Percentiles rank a stretch among this genome's conserved stretches.
Conservation (phyloP, 2,329 filamentous ascomycete genomes). For the Didymellaceae sp. region DNA sequence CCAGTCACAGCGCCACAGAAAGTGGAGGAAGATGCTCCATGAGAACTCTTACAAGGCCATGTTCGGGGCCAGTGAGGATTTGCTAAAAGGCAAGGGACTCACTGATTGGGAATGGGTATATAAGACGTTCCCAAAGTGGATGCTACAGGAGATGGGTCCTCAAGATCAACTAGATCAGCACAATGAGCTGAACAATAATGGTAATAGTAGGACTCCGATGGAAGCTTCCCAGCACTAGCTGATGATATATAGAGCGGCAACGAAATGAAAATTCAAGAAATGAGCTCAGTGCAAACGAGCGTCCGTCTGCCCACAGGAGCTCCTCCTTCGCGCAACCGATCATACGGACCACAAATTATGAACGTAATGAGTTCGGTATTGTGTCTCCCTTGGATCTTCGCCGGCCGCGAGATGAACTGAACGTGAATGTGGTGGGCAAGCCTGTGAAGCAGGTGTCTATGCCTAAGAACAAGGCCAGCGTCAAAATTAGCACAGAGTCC, state of each 20-base stretch:
- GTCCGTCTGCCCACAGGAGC: constrained; percentile 2
- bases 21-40: constrained; percentile 43
- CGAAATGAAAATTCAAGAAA: constrained; percentile 1
- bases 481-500: not conserved
- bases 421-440: constrained; percentile 11
- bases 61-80: constrained; percentile 51
- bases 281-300: not conserved
- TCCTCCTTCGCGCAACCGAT: constrained; percentile 24
- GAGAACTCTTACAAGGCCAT: constrained; percentile 53
- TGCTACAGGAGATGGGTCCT: constrained; percentile 36
- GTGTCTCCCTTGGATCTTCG: constrained; percentile 43
- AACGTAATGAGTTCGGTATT: constrained; percentile 29
- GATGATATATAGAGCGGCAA: not conserved
- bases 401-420: constrained; percentile 29
- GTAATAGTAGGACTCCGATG: not conserved
- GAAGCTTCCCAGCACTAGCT: too few relatives aligned
- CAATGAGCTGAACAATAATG: not conserved
- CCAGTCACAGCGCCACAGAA: constrained; percentile 35
- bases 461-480: not conserved
- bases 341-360: constrained; percentile 23
- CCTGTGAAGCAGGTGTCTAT: not conserved
- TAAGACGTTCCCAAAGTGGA: constrained; percentile 41
- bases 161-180: constrained; percentile 4
- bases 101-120: constrained; percentile 41
- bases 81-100: constrained; percentile 41